These are phyloP conservation scores for Mucor racemosus DNA, from an alignment of 371 early-diverging fungal species.

Conservation along the genomic window DNA sequence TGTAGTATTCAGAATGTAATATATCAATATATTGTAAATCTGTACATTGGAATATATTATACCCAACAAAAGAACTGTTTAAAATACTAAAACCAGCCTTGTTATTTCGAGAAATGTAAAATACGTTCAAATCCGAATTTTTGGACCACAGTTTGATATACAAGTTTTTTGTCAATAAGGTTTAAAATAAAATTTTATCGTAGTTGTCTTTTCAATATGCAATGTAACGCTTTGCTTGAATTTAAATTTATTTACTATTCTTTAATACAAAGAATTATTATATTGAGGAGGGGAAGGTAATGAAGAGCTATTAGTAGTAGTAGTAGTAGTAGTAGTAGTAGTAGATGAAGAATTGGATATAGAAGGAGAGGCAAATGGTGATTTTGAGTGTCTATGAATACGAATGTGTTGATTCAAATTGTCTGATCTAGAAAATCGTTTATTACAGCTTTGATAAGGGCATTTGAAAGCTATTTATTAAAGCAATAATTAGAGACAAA, in stretches of 20 bases:
- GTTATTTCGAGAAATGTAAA: neutral
- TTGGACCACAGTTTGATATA: neutral
- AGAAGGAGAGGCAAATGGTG: neutral
- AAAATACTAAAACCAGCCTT: neutral
- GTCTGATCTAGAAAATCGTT: conserved; percentile 33
- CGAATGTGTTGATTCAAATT: conserved; percentile 34
- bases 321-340: conserved; percentile 6
- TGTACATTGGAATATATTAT: neutral
- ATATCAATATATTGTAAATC: too few relatives aligned
- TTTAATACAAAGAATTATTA: neutral
- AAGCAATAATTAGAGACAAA: neutral
- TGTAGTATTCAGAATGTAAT: too few relatives aligned
- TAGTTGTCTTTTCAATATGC: conserved; percentile 5
- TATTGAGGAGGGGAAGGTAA: neutral
- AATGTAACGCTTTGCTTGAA: conserved; percentile 2
- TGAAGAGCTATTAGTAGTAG: conserved; percentile 2
- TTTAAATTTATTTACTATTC: neutral
- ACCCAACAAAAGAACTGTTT: too few relatives aligned
- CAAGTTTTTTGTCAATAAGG: neutral
- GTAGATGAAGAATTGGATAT: conserved; percentile 5
- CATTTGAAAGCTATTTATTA: conserved; percentile 25
- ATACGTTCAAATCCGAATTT: conserved; percentile 6
- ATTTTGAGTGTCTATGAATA: conserved; percentile 23
- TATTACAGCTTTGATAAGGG: conserved; percentile 25
- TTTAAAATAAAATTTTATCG: neutral